Base-by-base conservation (phyloP, 768 basidiomycete species). In the Gymnopilus junonius region DNA sequence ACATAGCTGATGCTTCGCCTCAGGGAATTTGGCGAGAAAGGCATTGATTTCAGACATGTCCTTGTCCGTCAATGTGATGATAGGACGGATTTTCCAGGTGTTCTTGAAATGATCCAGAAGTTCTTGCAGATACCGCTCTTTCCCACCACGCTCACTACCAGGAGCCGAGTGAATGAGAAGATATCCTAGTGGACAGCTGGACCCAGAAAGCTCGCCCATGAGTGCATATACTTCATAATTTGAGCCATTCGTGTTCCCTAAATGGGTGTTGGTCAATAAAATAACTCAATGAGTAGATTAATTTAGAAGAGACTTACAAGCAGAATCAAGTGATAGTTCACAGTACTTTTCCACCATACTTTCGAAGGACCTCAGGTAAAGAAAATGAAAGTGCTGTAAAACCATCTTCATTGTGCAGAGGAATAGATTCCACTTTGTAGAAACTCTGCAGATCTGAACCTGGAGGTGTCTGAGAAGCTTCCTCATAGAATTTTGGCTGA, bases 1-100 rank as follows among this genome's bases (percentile, higher is more conserved):
- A 63, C 78, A 81, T 0, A 81, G 61, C 58, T 78, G 78, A 34
- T 68, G 67, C 55, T 80, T 80, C 8, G 75, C 74, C 6, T 69
- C 48, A 3, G 75, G 74, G 55, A 68, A 75, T 6, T 63, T 55
- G 0, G 54, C 59, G 0, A 55, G 57, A 62, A 73, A 74, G 0
- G 76, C 74, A 60, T 77, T 75, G 50, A 81, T 69, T 43, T 70
- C 67, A 0, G 67, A 65, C 5, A 63, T 8, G 46, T 71, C 74
- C 58, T 80, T 79, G 69, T 79, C 76, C 0, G 74, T 70, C 0
- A 75, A 63, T 0, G 73, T 77, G 37, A 74, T 61, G 10, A 73
- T 68, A 2, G 72, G 63, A 1, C 63, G 20, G 0, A 73, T 27
- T 1, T 58, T 65, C 71, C 68, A 76, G 42, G 57, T 55, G 1